Evolutionary conservation across 2,329 filamentous ascomycete genomes (phyloP), one percentile per base, ranked within the genome.

Genomic region (Alternaria sp.): DNA sequence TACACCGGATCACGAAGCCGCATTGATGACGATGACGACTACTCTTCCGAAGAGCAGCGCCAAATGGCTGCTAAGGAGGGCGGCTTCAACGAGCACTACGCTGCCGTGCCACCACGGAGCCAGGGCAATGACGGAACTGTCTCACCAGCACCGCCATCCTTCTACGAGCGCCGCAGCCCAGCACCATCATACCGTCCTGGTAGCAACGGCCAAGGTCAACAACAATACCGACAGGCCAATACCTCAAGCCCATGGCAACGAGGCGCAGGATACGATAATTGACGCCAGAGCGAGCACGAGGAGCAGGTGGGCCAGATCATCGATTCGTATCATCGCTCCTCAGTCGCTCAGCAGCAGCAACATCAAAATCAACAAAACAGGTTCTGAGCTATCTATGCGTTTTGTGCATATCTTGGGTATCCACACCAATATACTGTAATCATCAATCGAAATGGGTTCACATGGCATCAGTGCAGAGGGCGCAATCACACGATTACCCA

Each of bases 21-120:
- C 68, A 86, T 92, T 58, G 89, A 94, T 62, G 91, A 93, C 61
- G 92, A 94, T 61, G 88, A 88, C 49, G 88, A 89, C 49, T 88
- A 59, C 59, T 89, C 88, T 5, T 86, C 84, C 41, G 87, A 89
- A 50, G 76, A 80, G 26, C 70, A 73, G 49, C 74, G 73, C 37
- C 72, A 77, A 41, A 33, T 78, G 53, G 73, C 74, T 23, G 66
- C 69, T 45, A 79, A 80, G 64, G 76, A 80, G 60, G 76, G 70
- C 33, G 70, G 63, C 21, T 77, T 78, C 73, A 83, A 84, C 68
- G 81, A 75, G 78, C 78, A 78, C 66, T 80, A 79, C 64, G 76
- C 74, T 68, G 65, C 78, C 46, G 77, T 82, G 44, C 78, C 82
- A 21, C 83, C 84, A 21, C 81, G 80, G 45, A 87, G 85, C 59